Percentiles rank a stretch among this genome's conserved stretches.
Evolutionary conservation across 305 asterid genomes (phyloP).

Genomic region (Solanum chacoense): DNA sequence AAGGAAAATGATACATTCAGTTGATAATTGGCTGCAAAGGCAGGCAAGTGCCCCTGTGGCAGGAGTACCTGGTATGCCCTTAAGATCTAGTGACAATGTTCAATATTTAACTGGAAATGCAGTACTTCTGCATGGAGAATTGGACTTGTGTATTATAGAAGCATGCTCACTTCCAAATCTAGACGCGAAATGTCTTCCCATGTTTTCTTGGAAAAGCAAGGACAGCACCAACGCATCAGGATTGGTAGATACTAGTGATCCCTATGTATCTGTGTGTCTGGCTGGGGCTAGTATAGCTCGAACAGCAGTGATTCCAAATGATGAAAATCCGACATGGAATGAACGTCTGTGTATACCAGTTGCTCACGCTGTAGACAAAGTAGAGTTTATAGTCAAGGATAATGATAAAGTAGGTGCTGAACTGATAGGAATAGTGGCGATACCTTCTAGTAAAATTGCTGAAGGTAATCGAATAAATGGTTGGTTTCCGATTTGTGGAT

Average conservation of each 20-base stretch:
- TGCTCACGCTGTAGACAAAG: constrained; percentile 9
- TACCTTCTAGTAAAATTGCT: background rate
- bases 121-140: constrained; percentile 13
- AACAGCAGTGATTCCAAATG: constrained; percentile 8
- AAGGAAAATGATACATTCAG: background rate
- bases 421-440: constrained; percentile 10
- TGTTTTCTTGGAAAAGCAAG: background rate
- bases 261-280: constrained; percentile 9
- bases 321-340: constrained; percentile 12
- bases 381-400: constrained; percentile 17
- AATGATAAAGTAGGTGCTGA: constrained; percentile 12
- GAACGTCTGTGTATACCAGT: constrained; percentile 9
- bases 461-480: constrained; percentile 4
- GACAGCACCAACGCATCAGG: background rate
- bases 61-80: constrained; percentile 4
- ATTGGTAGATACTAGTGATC: constrained; percentile 11
- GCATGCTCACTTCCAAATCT: constrained; percentile 13
- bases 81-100: background rate
- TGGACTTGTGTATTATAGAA: constrained; percentile 8
- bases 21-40: constrained; percentile 4
- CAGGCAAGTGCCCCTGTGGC: constrained; percentile 8
- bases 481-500: constrained; percentile 12
- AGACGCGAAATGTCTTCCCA: constrained; percentile 1
- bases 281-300: constrained; percentile 15
- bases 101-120: background rate